Conservation (phyloP, 495 filamentous ascomycete species). For the Podospora pseudocomata region DNA sequence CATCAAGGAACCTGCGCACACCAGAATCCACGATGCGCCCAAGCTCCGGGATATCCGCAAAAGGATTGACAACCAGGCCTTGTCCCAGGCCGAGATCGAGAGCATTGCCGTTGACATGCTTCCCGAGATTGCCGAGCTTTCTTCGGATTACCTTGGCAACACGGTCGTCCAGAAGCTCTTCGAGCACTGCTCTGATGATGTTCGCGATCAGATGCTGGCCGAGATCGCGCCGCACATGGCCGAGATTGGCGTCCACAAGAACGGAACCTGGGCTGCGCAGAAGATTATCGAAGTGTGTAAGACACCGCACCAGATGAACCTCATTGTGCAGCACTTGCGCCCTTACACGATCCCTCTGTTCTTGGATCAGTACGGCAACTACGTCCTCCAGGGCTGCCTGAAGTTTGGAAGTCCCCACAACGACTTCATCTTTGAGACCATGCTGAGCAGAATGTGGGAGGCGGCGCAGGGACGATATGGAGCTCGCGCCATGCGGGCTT, state of each 20-base stretch:
- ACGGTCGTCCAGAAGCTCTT: conserved; percentile 99
- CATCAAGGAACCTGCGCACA: conserved; percentile 83
- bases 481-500: conserved; percentile 92
- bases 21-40: conserved; percentile 88
- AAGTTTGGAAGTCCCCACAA: conserved; percentile 86
- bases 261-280: conserved; percentile 97
- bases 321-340: conserved; percentile 78
- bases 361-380: conserved; percentile 97
- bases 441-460: conserved; percentile 95
- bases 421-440: conserved; percentile 95
- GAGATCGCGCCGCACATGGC: conserved; percentile 89
- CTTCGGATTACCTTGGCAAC: conserved; percentile 95
- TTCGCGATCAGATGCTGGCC: conserved; percentile 85
- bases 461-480: conserved; percentile 90
- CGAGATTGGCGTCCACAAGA: conserved; percentile 97
- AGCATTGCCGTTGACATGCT: conserved; percentile 89
- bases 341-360: conserved; percentile 87
- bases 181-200: conserved; percentile 85
- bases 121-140: conserved; percentile 88
- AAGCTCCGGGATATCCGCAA: conserved; percentile 95
- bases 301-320: conserved; percentile 73
- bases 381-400: conserved; percentile 92
- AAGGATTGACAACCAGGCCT: conserved; percentile 90
- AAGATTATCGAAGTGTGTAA: conserved; percentile 98
- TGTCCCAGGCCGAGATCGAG: conserved; percentile 83